A percentile compares a stretch with the other conserved stretches of the same genome.
These are phyloP conservation scores for Lepidium campestre DNA, from an alignment of 441 rosid species.

Conservation along the genomic window DNA sequence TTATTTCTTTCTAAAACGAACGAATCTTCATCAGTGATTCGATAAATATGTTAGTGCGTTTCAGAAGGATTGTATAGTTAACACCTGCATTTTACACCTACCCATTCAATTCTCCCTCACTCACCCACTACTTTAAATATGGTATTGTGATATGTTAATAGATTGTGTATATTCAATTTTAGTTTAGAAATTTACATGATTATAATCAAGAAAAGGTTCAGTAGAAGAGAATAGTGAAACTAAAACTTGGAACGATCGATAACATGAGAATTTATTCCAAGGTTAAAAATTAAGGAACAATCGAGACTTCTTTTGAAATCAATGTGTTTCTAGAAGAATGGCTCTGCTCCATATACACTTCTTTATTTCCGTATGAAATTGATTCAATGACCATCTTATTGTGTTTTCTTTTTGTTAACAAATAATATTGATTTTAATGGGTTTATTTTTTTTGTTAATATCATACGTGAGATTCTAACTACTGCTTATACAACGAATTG, in stretches of 20 bases:
- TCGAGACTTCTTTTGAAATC: background rate
- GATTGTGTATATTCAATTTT: slow-evolving; percentile 1
- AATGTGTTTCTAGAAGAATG: background rate
- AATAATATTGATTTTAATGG: too few relatives aligned
- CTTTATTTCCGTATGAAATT: background rate
- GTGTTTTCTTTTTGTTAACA: too few relatives aligned
- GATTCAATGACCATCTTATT: background rate
- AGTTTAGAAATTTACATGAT: background rate
- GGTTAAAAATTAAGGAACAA: background rate
- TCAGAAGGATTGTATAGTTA: slow-evolving; percentile 3
- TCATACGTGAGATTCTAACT: too few relatives aligned
- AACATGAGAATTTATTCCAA: background rate
- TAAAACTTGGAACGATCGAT: background rate
- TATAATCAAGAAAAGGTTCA: background rate
- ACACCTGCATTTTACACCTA: slow-evolving; percentile 10
- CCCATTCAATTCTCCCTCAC: slow-evolving; percentile 10
- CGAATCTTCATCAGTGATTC: slow-evolving; percentile 23
- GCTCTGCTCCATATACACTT: background rate
- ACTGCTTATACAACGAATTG: too few relatives aligned
- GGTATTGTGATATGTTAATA: too few relatives aligned
- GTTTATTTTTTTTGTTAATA: too few relatives aligned
- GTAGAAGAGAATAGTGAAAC: background rate
- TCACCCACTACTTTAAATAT: background rate
- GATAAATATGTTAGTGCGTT: slow-evolving; percentile 19
- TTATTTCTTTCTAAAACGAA: too few relatives aligned